Base-by-base conservation (phyloP, 2,329 filamentous ascomycete genomes). In the Thelonectria discophora region DNA sequence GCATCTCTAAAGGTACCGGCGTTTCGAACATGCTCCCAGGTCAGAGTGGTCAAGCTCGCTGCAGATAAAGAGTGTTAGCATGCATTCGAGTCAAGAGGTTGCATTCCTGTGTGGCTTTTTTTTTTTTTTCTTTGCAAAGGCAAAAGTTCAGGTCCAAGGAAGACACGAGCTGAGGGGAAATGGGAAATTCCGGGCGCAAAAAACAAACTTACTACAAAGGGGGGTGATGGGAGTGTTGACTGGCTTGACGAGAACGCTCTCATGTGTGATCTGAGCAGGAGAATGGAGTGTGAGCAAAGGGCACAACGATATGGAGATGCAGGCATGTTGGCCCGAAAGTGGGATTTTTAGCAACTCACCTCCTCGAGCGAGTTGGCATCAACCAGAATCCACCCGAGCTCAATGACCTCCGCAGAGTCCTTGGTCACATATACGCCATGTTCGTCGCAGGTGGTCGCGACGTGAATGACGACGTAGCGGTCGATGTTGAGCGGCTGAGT, bases 371-470 rank as follows among this genome's bases (percentile, higher is more conserved):
- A 90, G 82, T 94, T 95, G 69, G 93, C 90, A 77, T 97, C 94
- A 66, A 97, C 85, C 74, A 99, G 82, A 75, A 98, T 97, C 95
- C 95, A 99, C 67, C 94, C 95, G 76, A 99, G 86, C 86, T 99
- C 95, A 79, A 99, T 99, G 69, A 99, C 95, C 83, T 99, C 95
- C 65, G 95, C 95, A 62, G 95, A 98, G 81, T 99, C 95, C 81
- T 98, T 98, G 63, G 95, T 99, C 62, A 99, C 95, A 79, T 99
- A 99, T 69, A 99, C 95, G 66, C 95, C 95, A 81, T 99, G 95
- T 79, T 99, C 95, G 79, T 99, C 95, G 81, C 95, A 99, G 71
- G 95, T 99, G 37, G 95, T 99, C 67, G 95, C 95, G 75, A 98
- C 94, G 80, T 99, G 95, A 78, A 98, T 97, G 75, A 99, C 92